Conservation (phyloP, 805 yeast species). For the Yarrowia deformans region DNA sequence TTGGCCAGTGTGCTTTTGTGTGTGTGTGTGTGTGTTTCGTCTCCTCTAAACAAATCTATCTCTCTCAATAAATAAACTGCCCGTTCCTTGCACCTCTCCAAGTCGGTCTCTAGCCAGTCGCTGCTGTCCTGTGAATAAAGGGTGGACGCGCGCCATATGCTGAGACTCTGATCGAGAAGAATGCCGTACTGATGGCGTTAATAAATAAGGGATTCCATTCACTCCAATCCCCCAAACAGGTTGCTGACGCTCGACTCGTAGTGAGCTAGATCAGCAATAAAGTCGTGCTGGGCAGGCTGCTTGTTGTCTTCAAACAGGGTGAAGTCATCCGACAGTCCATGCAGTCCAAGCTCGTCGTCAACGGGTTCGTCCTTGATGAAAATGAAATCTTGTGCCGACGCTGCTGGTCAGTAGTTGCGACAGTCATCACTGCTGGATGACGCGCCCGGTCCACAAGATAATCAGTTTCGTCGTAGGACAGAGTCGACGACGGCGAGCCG, state of each 20-base stretch:
- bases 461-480: constrained; percentile 38
- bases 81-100: constrained; percentile 32
- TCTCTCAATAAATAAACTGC: constrained; percentile 37
- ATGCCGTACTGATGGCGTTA: constrained; percentile 38
- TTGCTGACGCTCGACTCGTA: constrained; percentile 43
- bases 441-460: constrained; percentile 45
- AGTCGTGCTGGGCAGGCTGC: constrained; percentile 40
- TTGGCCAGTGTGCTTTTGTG: neutral
- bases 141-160: constrained; percentile 39
- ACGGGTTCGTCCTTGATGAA: constrained; percentile 35
- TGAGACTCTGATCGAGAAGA: constrained; percentile 38
- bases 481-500: constrained; percentile 45
- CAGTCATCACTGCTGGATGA: constrained; percentile 49
- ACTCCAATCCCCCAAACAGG: constrained; percentile 43
- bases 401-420: constrained; percentile 45
- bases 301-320: constrained; percentile 42
- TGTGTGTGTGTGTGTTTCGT: neutral
- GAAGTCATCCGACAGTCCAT: constrained; percentile 41
- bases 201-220: constrained; percentile 27
- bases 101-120: constrained; percentile 40
- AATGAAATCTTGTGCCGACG: constrained; percentile 43
- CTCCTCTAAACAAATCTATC: constrained; percentile 31
- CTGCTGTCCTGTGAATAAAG: constrained; percentile 22
- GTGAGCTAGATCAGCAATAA: constrained; percentile 30
- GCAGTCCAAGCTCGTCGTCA: constrained; percentile 38